Evolutionary conservation across 805 yeast species (phyloP).

Genomic region (Clavispora carvajalis): DNA sequence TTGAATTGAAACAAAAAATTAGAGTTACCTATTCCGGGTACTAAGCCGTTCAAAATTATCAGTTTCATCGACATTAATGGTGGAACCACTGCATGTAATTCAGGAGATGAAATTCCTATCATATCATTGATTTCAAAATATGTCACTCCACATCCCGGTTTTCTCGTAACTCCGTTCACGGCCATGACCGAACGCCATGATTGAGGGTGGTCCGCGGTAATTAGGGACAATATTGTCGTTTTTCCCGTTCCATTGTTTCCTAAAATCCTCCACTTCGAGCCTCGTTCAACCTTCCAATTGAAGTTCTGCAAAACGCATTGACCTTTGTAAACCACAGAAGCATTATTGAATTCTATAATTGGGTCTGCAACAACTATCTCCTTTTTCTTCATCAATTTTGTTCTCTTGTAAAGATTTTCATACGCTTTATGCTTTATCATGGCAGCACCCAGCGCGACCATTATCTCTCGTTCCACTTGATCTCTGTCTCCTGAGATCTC

Average conservation of each 20-base stretch:
- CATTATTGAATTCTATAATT: conserved; percentile 46
- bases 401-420: not conserved
- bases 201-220: conserved; percentile 96
- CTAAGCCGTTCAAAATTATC: conserved; percentile 67
- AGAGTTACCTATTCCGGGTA: conserved; percentile 52
- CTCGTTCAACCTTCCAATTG: conserved; percentile 59
- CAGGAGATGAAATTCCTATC: conserved; percentile 92
- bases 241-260: conserved; percentile 95
- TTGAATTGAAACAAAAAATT: conserved; percentile 43
- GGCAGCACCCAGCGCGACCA: not conserved
- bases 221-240: conserved; percentile 75
- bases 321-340: conserved; percentile 64
- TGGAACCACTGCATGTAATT: conserved; percentile 84
- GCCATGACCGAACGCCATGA: conserved; percentile 75
- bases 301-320: conserved; percentile 54
- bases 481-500: conserved; percentile 41
- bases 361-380: conserved; percentile 3
- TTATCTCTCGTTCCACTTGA: conserved; percentile 13
- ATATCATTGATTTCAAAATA: conserved; percentile 71
- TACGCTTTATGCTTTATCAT: not conserved
- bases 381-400: not conserved
- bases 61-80: conserved; percentile 43
- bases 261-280: conserved; percentile 82
- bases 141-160: conserved; percentile 64
- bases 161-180: conserved; percentile 61